Evolutionary conservation across 2,329 filamentous ascomycete species (phyloP).

Genomic region (Cercospora zeina): DNA sequence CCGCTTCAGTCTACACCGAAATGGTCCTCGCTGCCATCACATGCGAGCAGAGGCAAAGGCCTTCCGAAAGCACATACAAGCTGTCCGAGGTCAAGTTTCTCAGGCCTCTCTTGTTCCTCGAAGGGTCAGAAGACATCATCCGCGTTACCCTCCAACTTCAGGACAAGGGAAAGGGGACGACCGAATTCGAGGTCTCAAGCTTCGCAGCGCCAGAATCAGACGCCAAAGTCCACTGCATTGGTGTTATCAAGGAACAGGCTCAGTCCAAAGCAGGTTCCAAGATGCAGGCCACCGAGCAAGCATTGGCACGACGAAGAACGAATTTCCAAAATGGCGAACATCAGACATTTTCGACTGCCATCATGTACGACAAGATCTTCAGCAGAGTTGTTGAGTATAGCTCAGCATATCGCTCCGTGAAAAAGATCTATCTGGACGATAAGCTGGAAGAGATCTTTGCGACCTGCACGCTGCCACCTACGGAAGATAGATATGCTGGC

Average conservation of each 20-base stretch:
- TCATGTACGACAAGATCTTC: constrained; percentile 26
- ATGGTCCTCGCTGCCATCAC: constrained; percentile 21
- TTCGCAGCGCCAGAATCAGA: neutral
- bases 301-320: constrained; percentile 1
- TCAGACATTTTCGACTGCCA: constrained; percentile 18
- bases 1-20: constrained; percentile 24
- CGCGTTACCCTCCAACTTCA: neutral
- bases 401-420: constrained; percentile 19
- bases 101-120: constrained; percentile 7
- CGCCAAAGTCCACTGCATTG: constrained; percentile 11
- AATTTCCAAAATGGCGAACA: constrained; percentile 13
- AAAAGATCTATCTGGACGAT: constrained; percentile 22
- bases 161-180: neutral
- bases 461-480: constrained; percentile 14
- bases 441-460: constrained; percentile 21
- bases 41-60: neutral
- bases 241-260: constrained; percentile 5
- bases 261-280: constrained; percentile 4
- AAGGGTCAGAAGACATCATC: constrained; percentile 7
- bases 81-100: constrained; percentile 9
- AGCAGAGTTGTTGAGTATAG: constrained; percentile 23
- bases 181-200: constrained; percentile 4
- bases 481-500: constrained; percentile 16
- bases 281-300: constrained; percentile 5
- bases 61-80: constrained; percentile 1